phyloP scores from a whole-genome alignment of 305 asterid genomes.

The Solanum hybrid region DNA sequence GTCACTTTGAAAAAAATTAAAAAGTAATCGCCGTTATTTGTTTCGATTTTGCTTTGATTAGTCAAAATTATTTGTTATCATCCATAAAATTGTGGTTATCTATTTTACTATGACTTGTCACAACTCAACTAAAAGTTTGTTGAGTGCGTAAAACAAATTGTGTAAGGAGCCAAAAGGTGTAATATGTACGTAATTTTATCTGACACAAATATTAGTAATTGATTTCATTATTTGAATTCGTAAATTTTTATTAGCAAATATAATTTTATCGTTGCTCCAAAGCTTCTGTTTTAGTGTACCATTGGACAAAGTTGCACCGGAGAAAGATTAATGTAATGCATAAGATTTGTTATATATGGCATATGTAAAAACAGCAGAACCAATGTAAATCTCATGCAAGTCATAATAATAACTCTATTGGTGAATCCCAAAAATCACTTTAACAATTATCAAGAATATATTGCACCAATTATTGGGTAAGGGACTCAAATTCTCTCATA shows the following conservation, averaged over 20 bases:
- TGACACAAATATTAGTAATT: not conserved
- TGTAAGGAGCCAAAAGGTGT: not conserved
- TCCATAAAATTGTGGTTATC: not conserved
- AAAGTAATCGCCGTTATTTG: too few relatives aligned
- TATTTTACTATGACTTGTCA: not conserved
- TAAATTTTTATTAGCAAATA: not conserved
- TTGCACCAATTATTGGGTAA: constrained; percentile 41
- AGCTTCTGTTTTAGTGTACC: not conserved
- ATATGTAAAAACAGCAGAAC: not conserved
- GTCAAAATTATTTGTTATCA: not conserved
- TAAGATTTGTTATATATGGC: not conserved
- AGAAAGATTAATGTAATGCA: not conserved
- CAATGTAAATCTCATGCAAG: not conserved
- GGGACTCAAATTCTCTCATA: not conserved
- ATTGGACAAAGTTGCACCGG: not conserved
- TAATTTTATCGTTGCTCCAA: not conserved
- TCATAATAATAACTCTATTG: not conserved
- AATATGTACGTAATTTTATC: not conserved
- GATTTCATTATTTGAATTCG: not conserved
- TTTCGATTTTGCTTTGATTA: not conserved
- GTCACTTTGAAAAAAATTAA: not conserved
- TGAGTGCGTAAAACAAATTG: not conserved
- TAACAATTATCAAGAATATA: not conserved
- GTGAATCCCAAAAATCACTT: constrained; percentile 7
- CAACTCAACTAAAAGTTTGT: not conserved